Base-by-base conservation (phyloP, 1,139 yeast species). In the Blastobotrys illinoisensis region DNA sequence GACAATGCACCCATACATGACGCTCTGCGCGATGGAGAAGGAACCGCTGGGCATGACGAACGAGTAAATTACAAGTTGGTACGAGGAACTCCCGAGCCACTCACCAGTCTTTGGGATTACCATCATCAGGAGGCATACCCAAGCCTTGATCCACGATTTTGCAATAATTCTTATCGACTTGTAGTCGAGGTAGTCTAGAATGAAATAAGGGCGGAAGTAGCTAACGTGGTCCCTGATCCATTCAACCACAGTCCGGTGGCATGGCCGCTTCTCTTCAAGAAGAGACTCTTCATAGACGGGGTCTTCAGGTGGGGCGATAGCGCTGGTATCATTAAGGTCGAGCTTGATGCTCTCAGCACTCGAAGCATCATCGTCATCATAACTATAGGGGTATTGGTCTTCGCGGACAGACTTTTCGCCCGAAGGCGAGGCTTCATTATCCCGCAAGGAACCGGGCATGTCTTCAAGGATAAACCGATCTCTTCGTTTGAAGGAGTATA, bases 1-100 rank as follows among this genome's bases (percentile, higher is more conserved):
- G 36, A 60, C 58, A 16, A 60, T 24, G 26, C 60, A 36, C n/a
- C 61, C 56, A n/a, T 55, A 49, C 7, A 64, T 49, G 14, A 62
- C 49, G 0, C 64, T 59, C 18, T 60, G 55, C 5, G 60, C 50
- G n/a, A 66, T 57, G 3, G 71, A 64, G 26, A 58, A 59, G 13
- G 63, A 64, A 1, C 71, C 71, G 1, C 65, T 56, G 7, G 67
- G 64, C 44, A 61, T 58, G n/a, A 68, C 62, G 3, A 65, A 60
- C 5, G 61, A 56, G 11, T 65, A 54, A 48, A 68, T 66, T 14
- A 60, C 55, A 20, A 67, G 54, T 46, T 68, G 50, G 50, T 62
- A 68, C 5, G 65, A 54, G 1, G 69, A 67, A 6, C 57, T 59
- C 1, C 69, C 70, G 55, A 67, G 53, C 62, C 67, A 68, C 9